A percentile compares a stretch with the other conserved stretches of the same genome.
Evolutionary conservation across 768 basidiomycete genomes (phyloP).

Genomic region (Termitomyces sp.): DNA sequence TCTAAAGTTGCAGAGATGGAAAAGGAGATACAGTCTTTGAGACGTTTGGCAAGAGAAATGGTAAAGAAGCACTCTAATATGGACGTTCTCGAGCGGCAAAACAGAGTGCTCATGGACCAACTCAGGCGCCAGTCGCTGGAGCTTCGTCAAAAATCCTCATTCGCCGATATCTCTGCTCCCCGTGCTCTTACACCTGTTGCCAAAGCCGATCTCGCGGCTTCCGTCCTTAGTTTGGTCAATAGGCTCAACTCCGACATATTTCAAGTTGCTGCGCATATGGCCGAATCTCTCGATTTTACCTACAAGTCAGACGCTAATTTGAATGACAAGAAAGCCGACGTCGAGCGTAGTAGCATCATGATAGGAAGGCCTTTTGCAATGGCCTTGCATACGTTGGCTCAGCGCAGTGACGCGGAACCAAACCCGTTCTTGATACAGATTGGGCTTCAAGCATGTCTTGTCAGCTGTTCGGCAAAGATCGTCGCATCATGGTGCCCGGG

Average conservation of each 20-base stretch:
- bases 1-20: constrained; percentile 8
- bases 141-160: constrained; percentile 15
- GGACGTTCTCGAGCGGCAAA: constrained; percentile 23
- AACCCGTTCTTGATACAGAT: not conserved
- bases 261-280: constrained; percentile 35
- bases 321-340: not conserved
- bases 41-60: constrained; percentile 3
- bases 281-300: constrained; percentile 21
- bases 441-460: constrained; percentile 26
- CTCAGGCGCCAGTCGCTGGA: constrained; percentile 27
- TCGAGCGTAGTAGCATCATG: not conserved
- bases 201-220: constrained; percentile 6
- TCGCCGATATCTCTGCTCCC: not conserved
- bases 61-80: constrained; percentile 16
- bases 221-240: constrained; percentile 20
- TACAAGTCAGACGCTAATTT: not conserved
- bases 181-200: not conserved
- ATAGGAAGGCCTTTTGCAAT: not conserved
- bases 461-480: constrained; percentile 32
- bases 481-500: constrained; percentile 38
- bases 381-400: not conserved
- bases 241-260: constrained; percentile 35
- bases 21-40: constrained; percentile 11
- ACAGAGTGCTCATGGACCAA: constrained; percentile 29
- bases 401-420: not conserved